phyloP scores from a whole-genome alignment of 2,329 filamentous ascomycete genomes.

The Alternaria ethzedia region DNA sequence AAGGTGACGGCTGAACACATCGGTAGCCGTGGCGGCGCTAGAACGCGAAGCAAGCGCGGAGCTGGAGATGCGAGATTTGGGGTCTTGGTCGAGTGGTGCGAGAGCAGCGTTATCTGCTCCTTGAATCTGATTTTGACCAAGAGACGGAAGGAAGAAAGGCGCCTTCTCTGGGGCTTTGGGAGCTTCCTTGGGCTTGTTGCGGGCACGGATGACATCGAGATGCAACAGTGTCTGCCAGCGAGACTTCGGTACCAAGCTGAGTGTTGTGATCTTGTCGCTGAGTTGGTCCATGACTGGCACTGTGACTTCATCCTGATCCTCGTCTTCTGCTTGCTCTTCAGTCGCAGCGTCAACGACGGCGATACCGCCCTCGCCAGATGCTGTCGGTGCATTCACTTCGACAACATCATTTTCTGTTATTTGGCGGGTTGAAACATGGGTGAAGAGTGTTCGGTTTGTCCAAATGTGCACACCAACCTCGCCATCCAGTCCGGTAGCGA shows the following conservation, averaged over 20 bases:
- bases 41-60: constrained; percentile 42
- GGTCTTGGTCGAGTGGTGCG: constrained; percentile 19
- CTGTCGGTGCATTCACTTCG: constrained; percentile 71
- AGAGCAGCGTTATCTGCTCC: constrained; percentile 22
- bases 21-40: constrained; percentile 36
- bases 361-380: constrained; percentile 81
- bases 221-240: constrained; percentile 95
- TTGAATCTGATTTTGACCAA: constrained; percentile 49
- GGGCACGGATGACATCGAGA: constrained; percentile 85
- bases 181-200: constrained; percentile 91
- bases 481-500: constrained; percentile 86
- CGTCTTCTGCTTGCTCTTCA: constrained; percentile 56
- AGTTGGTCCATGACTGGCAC: constrained; percentile 74
- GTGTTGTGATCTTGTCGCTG: constrained; percentile 79
- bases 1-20: constrained; percentile 58
- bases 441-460: constrained; percentile 93
- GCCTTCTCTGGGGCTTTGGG: constrained; percentile 93
- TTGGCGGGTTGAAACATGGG: constrained; percentile 83
- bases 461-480: constrained; percentile 90
- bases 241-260: constrained; percentile 87
- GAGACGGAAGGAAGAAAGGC: constrained; percentile 88
- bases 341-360: constrained; percentile 79
- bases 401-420: constrained; percentile 79
- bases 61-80: constrained; percentile 42
- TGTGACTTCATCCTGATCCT: constrained; percentile 51